These are phyloP conservation scores for Epicoccum sorghinum DNA, from an alignment of 2,329 filamentous ascomycete genomes.

Conservation along the genomic window DNA sequence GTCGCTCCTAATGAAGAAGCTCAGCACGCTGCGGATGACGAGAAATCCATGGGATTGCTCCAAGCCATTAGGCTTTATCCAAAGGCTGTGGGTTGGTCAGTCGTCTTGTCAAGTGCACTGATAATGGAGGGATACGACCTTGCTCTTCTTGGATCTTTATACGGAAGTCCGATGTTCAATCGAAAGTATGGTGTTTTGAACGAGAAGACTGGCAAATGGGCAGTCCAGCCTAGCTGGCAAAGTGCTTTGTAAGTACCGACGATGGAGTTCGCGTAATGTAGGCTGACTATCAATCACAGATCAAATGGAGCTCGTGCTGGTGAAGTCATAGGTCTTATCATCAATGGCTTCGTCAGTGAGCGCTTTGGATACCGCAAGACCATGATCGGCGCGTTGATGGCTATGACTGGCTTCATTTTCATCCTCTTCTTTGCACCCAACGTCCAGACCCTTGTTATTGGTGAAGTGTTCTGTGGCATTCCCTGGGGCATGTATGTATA, in stretches of 20 bases:
- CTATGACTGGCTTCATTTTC: slow-evolving; percentile 51
- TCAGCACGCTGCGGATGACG: slow-evolving; percentile 50
- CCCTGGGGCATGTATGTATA: slow-evolving; percentile 48
- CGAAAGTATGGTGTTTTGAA: slow-evolving; percentile 49
- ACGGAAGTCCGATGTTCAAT: slow-evolving; percentile 54
- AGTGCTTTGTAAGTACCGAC: slow-evolving; percentile 43
- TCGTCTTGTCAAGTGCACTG: slow-evolving; percentile 84
- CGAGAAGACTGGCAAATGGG: slow-evolving; percentile 44
- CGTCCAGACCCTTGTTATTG: slow-evolving; percentile 49
- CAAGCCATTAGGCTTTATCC: slow-evolving; percentile 82
- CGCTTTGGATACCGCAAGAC: slow-evolving; percentile 53
- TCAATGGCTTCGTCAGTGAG: slow-evolving; percentile 53
- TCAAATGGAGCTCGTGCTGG: slow-evolving; percentile 53
- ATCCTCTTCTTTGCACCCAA: slow-evolving; percentile 55
- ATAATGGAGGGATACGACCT: slow-evolving; percentile 90
- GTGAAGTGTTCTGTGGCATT: slow-evolving; percentile 53
- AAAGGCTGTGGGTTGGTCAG: slow-evolving; percentile 80
- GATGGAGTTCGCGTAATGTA: background rate
- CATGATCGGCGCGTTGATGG: slow-evolving; percentile 49
- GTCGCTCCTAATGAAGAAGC: slow-evolving; percentile 34
- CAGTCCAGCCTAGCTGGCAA: slow-evolving; percentile 52
- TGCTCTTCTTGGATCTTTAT: slow-evolving; percentile 78
- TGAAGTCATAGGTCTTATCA: slow-evolving; percentile 52
- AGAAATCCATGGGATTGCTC: slow-evolving; percentile 60
- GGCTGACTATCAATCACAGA: slow-evolving; percentile 8